Evolutionary conservation across 2,329 filamentous ascomycete genomes (phyloP).

Genomic region (Coniochaeta sp.): DNA sequence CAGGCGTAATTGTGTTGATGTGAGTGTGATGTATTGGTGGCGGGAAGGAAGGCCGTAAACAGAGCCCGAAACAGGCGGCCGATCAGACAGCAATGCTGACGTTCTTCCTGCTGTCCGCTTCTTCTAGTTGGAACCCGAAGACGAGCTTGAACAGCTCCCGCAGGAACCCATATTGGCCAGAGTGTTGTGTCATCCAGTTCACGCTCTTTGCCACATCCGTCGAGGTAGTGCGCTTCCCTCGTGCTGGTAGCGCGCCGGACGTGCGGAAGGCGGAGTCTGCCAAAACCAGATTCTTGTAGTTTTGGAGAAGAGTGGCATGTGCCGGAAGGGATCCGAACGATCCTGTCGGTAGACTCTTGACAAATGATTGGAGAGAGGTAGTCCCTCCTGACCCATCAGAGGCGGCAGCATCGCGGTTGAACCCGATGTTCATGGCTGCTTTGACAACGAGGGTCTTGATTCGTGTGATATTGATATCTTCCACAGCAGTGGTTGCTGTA

Average conservation of each 20-base stretch:
- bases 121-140: slow-evolving; percentile 77
- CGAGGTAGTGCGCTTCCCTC: slow-evolving; percentile 55
- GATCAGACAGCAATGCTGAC: slow-evolving; percentile 50
- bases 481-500: slow-evolving; percentile 64
- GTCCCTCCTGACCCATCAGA: slow-evolving; percentile 36
- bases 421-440: slow-evolving; percentile 80
- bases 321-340: slow-evolving; percentile 69
- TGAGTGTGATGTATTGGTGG: too few species aligned
- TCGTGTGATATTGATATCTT: slow-evolving; percentile 70
- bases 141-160: slow-evolving; percentile 77
- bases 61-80: background rate
- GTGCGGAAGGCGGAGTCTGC: slow-evolving; percentile 61
- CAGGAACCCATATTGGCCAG: slow-evolving; percentile 69
- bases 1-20: background rate
- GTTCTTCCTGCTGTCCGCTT: slow-evolving; percentile 61
- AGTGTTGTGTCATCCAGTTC: slow-evolving; percentile 62
- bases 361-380: slow-evolving; percentile 62
- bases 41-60: background rate
- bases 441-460: slow-evolving; percentile 76
- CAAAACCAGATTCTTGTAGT: slow-evolving; percentile 74
- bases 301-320: slow-evolving; percentile 65
- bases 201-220: slow-evolving; percentile 77
- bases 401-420: slow-evolving; percentile 50
- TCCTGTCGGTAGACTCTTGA: slow-evolving; percentile 66
- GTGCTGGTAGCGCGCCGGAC: slow-evolving; percentile 44